Conservation (phyloP, 2,329 filamentous ascomycete genomes). For the Arthrobotrys megalospora region DNA sequence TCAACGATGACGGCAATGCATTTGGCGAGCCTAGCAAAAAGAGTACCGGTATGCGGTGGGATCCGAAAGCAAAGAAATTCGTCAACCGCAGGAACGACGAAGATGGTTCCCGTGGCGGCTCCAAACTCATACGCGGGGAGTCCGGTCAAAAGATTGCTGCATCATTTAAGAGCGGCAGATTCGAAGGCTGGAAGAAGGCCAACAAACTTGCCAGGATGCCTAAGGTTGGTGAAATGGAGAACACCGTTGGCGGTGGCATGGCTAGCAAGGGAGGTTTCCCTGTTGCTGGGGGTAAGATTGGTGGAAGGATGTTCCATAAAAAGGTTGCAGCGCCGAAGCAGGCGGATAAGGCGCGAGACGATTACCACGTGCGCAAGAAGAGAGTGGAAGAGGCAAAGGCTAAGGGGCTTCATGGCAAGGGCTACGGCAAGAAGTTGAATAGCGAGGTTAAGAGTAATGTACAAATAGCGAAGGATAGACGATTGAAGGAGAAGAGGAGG, state of each 20-base stretch:
- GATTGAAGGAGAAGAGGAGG: slow-evolving; percentile 80
- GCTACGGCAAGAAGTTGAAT: slow-evolving; percentile 80
- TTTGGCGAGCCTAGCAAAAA: slow-evolving; percentile 83
- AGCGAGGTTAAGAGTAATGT: slow-evolving; percentile 84
- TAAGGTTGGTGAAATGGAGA: slow-evolving; percentile 84
- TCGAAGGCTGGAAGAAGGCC: slow-evolving; percentile 90
- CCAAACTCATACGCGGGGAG: slow-evolving; percentile 85
- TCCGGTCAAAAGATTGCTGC: slow-evolving; percentile 96
- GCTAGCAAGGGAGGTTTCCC: slow-evolving; percentile 70
- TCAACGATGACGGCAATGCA: slow-evolving; percentile 81
- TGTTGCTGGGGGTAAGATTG: slow-evolving; percentile 71
- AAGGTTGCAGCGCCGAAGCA: slow-evolving; percentile 90
- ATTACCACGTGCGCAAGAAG: slow-evolving; percentile 92
- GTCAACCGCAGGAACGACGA: slow-evolving; percentile 92
- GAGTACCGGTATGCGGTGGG: slow-evolving; percentile 85
- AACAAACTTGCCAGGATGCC: slow-evolving; percentile 86
- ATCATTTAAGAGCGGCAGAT: slow-evolving; percentile 91
- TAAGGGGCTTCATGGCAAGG: slow-evolving; percentile 80
- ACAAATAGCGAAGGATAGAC: slow-evolving; percentile 87
- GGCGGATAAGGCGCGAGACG: slow-evolving; percentile 91
- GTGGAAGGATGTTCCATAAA: slow-evolving; percentile 74
- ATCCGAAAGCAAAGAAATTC: slow-evolving; percentile 97
- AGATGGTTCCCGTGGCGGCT: slow-evolving; percentile 81
- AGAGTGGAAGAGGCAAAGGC: slow-evolving; percentile 88
- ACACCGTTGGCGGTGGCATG: slow-evolving; percentile 65